phyloP scores from a whole-genome alignment of 345 rosid genomes.

The Eucalyptus grandis region DNA sequence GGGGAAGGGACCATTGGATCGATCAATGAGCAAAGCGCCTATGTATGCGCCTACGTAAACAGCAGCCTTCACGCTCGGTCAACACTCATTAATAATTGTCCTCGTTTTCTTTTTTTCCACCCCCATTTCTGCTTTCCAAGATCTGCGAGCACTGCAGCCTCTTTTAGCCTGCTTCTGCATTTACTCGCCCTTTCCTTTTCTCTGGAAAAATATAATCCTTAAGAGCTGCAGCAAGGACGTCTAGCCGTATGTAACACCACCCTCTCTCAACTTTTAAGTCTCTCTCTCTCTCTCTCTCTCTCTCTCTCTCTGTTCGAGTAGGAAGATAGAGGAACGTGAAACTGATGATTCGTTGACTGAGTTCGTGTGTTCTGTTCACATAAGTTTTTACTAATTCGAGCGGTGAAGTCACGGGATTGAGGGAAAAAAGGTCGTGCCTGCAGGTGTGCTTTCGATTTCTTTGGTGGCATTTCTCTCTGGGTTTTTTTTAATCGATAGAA shows the following conservation, averaged over 20 bases:
- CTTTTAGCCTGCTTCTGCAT: not conserved
- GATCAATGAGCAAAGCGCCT: not conserved
- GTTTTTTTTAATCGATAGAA: not conserved
- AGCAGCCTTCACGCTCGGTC: not conserved
- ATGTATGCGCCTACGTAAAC: not conserved
- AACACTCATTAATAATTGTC: not conserved
- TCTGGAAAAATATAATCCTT: not conserved
- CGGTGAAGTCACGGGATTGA: not conserved
- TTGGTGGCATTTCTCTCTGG: not conserved
- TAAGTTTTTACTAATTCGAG: not conserved
- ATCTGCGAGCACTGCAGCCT: not conserved
- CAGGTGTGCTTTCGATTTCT: not conserved
- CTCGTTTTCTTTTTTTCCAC: not conserved
- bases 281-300: not conserved
- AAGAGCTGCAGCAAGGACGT: not conserved
- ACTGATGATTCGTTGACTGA: not conserved
- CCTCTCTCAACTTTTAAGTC: not conserved
- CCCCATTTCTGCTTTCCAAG: not conserved
- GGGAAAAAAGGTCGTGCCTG: not conserved
- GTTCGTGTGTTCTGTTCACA: not conserved
- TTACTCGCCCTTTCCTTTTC: not conserved
- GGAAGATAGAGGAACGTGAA: not conserved
- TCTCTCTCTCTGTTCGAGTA: not conserved
- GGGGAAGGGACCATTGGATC: not conserved
- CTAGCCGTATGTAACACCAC: not conserved